Evolutionary conservation across 306 rosid genomes (phyloP).

Genomic region (Albizia julibrissin): DNA sequence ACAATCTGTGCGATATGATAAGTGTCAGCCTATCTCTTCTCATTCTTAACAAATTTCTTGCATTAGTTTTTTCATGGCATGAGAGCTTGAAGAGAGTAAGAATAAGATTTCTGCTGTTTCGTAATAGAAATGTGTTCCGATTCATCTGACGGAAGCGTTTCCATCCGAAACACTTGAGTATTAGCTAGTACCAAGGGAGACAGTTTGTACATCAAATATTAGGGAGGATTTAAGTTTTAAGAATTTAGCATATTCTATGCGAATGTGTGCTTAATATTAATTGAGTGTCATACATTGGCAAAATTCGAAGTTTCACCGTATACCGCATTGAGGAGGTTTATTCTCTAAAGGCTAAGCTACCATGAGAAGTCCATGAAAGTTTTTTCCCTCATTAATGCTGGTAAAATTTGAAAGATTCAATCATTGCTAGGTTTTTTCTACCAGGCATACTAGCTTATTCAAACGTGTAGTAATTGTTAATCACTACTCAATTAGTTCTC

Average conservation of each 20-base stretch:
- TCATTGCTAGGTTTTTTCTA: not conserved
- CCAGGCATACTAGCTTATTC: not conserved
- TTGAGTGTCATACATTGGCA: no score
- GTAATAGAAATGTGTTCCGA: no score
- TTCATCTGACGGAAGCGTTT: constrained; percentile 2
- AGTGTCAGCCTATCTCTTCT: not conserved
- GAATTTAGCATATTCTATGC: no score
- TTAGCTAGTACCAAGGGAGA: no score
- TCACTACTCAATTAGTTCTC: not conserved
- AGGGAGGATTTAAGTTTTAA: no score
- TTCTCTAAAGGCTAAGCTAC: not conserved
- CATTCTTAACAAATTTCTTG: not conserved
- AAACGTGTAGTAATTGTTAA: not conserved
- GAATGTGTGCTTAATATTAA: no score
- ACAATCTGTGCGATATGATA: not conserved
- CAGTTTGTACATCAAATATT: no score
- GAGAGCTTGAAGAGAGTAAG: not conserved
- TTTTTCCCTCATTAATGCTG: not conserved
- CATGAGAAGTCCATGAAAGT: not conserved
- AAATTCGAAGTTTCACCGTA: not conserved
- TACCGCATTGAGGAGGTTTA: not conserved
- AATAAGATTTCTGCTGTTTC: not conserved
- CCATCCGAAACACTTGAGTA: not conserved
- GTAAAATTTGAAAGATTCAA: not conserved
- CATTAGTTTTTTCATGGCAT: not conserved